These are phyloP conservation scores for Dendrobium chrysotoxum DNA, from an alignment of 106 monocot genomes.

Conservation along the genomic window DNA sequence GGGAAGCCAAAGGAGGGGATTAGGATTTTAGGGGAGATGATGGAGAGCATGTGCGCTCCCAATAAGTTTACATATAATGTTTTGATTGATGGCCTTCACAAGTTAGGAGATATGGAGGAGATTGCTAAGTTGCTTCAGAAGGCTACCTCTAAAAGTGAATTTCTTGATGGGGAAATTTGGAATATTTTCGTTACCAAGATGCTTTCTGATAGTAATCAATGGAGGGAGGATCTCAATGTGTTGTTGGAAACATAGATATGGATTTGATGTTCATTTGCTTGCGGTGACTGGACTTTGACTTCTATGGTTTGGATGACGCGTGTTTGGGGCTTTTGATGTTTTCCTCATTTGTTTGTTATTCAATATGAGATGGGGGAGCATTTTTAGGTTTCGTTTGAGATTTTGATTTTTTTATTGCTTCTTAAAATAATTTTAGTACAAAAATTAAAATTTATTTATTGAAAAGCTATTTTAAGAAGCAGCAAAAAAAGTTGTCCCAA, in stretches of 20 bases:
- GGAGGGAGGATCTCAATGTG: conserved; percentile 18
- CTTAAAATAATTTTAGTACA: too few relatives aligned
- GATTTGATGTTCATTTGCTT: neutral
- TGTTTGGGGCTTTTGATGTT: neutral
- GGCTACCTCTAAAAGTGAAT: conserved; percentile 7
- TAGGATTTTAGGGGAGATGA: conserved; percentile 58
- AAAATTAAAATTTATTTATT: too few relatives aligned
- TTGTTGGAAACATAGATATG: conserved; percentile 16
- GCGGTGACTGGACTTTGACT: neutral
- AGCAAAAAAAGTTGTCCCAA: too few relatives aligned
- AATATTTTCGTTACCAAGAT: conserved; percentile 33
- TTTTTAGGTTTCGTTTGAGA: too few relatives aligned
- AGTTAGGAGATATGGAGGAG: conserved; percentile 27
- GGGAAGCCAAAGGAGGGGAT: conserved; percentile 53
- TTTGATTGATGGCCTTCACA: conserved; percentile 47
- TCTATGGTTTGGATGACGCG: neutral
- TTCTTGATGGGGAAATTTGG: conserved; percentile 29
- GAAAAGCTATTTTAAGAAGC: too few relatives aligned
- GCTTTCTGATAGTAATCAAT: conserved; percentile 9
- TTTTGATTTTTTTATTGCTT: too few relatives aligned
- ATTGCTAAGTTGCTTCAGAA: conserved; percentile 19
- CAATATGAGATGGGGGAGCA: neutral
- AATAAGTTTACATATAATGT: conserved; percentile 29
- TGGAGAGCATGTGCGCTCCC: conserved; percentile 35
- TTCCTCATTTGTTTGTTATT: neutral